Percentiles rank a stretch among this genome's conserved stretches.
These are phyloP conservation scores for Saturnispora silvae DNA, from an alignment of 805 yeast genomes.

Conservation along the genomic window DNA sequence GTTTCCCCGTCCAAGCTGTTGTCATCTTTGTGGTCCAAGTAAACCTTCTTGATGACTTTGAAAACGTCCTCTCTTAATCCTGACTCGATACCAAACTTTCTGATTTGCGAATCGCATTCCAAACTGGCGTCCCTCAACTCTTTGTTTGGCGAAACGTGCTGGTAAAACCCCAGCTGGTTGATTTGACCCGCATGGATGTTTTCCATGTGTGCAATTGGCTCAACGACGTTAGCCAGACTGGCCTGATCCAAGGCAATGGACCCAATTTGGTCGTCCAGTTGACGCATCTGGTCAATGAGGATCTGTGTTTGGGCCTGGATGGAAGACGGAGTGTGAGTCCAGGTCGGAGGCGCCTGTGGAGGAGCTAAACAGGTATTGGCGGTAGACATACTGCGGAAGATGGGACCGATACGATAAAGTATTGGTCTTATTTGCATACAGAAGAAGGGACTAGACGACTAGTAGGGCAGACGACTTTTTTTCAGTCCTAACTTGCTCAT, in stretches of 20 bases:
- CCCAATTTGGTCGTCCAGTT: constrained; percentile 46
- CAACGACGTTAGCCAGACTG: constrained; percentile 44
- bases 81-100: constrained; percentile 52
- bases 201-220: constrained; percentile 41
- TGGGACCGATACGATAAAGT: no score
- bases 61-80: constrained; percentile 58
- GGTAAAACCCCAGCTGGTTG: constrained; percentile 55
- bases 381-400: no score
- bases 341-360: constrained; percentile 34
- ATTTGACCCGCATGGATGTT: constrained; percentile 36
- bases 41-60: constrained; percentile 44
- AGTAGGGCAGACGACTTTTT: no score
- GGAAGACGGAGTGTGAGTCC: constrained; percentile 50
- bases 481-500: no score
- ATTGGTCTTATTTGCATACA: no score
- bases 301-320: constrained; percentile 34
- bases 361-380: no score
- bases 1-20: constrained; percentile 37
- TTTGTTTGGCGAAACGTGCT: constrained; percentile 57
- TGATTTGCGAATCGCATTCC: constrained; percentile 47
- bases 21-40: constrained; percentile 28
- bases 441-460: no score
- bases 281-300: constrained; percentile 33
- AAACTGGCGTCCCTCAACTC: constrained; percentile 63
- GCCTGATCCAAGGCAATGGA: constrained; percentile 31